These are phyloP conservation scores for Arachis monticola DNA, from an alignment of 331 rosid species.

Conservation along the genomic window DNA sequence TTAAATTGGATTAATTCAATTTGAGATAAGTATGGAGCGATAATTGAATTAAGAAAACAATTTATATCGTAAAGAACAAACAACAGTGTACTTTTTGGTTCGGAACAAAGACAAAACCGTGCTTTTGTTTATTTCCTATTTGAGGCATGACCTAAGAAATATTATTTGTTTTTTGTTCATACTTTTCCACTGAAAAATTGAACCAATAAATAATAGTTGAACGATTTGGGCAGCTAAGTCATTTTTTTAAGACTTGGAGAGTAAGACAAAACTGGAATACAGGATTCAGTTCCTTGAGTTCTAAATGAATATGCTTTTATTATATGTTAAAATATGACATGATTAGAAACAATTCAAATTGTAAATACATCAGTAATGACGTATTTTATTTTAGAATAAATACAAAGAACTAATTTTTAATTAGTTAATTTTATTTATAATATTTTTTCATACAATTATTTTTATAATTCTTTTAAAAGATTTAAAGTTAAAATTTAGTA, in stretches of 20 bases:
- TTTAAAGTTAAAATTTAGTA: too few species aligned
- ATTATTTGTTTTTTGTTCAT: not conserved
- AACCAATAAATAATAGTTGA: too few species aligned
- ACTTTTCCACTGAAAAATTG: not conserved
- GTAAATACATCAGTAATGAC: not conserved
- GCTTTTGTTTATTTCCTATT: constrained; percentile 19
- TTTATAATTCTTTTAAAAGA: too few species aligned
- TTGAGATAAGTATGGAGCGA: not conserved
- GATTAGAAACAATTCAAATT: constrained; percentile 2
- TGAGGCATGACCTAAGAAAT: not conserved
- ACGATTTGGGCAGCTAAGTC: not conserved
- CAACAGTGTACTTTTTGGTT: constrained; percentile 16
- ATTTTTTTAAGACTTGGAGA: not conserved
- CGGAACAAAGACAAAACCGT: constrained; percentile 23
- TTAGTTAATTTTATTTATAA: too few species aligned
- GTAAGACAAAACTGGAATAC: constrained; percentile 35
- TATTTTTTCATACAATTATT: too few species aligned
- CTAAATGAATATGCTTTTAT: constrained; percentile 32
- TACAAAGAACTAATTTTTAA: too few species aligned
- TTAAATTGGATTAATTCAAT: not conserved
- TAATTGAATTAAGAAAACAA: not conserved
- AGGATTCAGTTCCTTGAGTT: constrained; percentile 29
- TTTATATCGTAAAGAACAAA: constrained; percentile 4
- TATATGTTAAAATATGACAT: too few species aligned
- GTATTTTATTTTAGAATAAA: not conserved